Base-by-base conservation (phyloP, 2,329 filamentous ascomycete species). In the Verticillium tricorpus region DNA sequence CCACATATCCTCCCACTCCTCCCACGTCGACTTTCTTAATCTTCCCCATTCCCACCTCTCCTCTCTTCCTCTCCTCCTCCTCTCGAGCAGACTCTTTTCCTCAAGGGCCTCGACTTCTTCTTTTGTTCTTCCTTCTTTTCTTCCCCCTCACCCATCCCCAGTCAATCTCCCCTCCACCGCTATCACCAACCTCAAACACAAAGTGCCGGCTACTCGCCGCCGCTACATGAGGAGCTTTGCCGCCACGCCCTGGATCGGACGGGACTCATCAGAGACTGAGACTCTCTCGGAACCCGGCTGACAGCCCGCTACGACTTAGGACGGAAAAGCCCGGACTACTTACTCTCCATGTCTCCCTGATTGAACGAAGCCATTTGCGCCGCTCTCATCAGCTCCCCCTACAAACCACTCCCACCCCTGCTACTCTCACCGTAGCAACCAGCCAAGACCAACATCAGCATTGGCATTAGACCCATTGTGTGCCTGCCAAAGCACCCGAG, bases 1-100 rank as follows among this genome's bases (percentile, higher is more conserved):
- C 45, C 45, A 50, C 37, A 58, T 25, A 62, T 65, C 62, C 64
- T 62, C 62, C 62, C 45, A 22, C 45, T 64, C 58, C 50, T 58
- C 61, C 64, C 54, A 62, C 59, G 31, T 45, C 39, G 45, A 28
- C 19, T 39, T 54, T 60, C 45, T 59, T 58, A 54, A 34, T 12
- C 17, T 59, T 59, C 14, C 58, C 56, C 54, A 58, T 58, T 14
- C 59, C 59, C 50, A 57, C 54, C 58, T 54, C 59, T 57, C 37
- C 14, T 15, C 56, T 60, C 34, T 59, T 19, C 54, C 32, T 37
- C 32, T 25, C 55, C 56, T 60, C 34, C 57, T 58, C 31, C 31
- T 37, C 58, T 59, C 45, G 40, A 59, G 45, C 34, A 59, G 45
- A 34, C 45, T 54, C 58, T 59, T 14, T 54, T 50, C 39, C 31